Evolutionary conservation across 257 asterid genomes (phyloP), one percentile per base, ranked within the genome.

Genomic region (Petrea volubilis): DNA sequence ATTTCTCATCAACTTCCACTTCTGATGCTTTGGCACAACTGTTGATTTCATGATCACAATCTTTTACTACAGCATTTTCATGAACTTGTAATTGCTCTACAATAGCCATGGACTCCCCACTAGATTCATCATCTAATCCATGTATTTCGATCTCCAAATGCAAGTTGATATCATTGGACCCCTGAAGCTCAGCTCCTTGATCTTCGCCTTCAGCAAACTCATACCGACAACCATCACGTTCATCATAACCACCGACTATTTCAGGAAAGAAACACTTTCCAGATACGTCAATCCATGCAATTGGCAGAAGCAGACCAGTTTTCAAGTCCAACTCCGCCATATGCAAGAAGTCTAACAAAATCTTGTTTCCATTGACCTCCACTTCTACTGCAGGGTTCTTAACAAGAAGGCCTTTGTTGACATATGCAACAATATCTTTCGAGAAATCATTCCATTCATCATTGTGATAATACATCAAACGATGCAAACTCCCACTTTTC

Each of bases 231-330:
- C 28, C 67, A 43, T 70, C 63, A n/a, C 72, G 60, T 52, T 79
- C 87, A 68, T 71, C 80, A 77, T 36, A 68, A 25, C 71, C 82
- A 58, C 77, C 58, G 62, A 87, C 74, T 25, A 81, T 78, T 66
- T 90, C 93, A 24, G 98, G 98, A 60, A 90, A 93, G 74, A 87
- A 90, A 76, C 97, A 90, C 52, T 77, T 73, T 8, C 92, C 98
- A 40, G 88, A 78, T 55, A 83, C 88, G 82, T 93, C 98, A 76
- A 93, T 87, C 97, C 98, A 93, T 38, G 97, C 96, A 80, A 93
- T 90, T 15, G 95, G 87, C 46, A 78, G 85, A 50, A 59, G 82
- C 66, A 67, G 46, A 62, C 98, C 97, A 3, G 88, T 85, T 61
- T 66, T 60, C 88, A 93, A 56, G 81, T 90, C 95, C 80, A 85